phyloP scores from a whole-genome alignment of 1,284 basidiomycete genomes.

The Amylostereum chailletii region DNA sequence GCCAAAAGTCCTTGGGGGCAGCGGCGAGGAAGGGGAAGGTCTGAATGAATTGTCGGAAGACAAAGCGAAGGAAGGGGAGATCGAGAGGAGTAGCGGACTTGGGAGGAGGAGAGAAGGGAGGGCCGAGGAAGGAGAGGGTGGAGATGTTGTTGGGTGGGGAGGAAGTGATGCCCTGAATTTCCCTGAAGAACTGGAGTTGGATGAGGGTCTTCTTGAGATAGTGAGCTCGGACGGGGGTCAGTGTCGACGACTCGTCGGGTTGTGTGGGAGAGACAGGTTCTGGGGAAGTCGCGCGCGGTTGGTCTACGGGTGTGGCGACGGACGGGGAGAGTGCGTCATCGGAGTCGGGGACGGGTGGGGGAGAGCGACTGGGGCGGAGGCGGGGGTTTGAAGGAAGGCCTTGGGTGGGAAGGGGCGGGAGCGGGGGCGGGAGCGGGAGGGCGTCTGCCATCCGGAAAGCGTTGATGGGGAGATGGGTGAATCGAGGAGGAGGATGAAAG shows the following conservation, averaged over 20 bases:
- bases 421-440: slow-evolving; percentile 12
- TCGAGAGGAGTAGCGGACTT: slow-evolving; percentile 54
- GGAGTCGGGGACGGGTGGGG: slow-evolving; percentile 1
- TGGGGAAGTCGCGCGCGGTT: neutral
- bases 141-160: slow-evolving; percentile 49
- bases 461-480: too few species aligned
- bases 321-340: too few species aligned
- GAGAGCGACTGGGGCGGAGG: slow-evolving; percentile 8
- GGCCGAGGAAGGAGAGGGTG: slow-evolving; percentile 79
- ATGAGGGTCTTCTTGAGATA: slow-evolving; percentile 26
- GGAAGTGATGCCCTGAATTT: slow-evolving; percentile 66
- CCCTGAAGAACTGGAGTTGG: slow-evolving; percentile 23
- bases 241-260: slow-evolving; percentile 8
- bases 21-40: slow-evolving; percentile 89
- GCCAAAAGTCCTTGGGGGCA: slow-evolving; percentile 85
- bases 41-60: slow-evolving; percentile 86
- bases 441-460: neutral
- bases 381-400: slow-evolving; percentile 7
- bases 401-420: slow-evolving; percentile 14
- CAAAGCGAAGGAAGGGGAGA: slow-evolving; percentile 80
- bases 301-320: neutral
- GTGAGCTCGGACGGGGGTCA: slow-evolving; percentile 24
- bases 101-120: slow-evolving; percentile 73
- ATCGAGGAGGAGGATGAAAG: too few species aligned
- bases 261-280: neutral